Evolutionary conservation across 2,329 filamentous ascomycete genomes (phyloP), one percentile per base, ranked within the genome.

Genomic region (Aspergillus spinulosporus): DNA sequence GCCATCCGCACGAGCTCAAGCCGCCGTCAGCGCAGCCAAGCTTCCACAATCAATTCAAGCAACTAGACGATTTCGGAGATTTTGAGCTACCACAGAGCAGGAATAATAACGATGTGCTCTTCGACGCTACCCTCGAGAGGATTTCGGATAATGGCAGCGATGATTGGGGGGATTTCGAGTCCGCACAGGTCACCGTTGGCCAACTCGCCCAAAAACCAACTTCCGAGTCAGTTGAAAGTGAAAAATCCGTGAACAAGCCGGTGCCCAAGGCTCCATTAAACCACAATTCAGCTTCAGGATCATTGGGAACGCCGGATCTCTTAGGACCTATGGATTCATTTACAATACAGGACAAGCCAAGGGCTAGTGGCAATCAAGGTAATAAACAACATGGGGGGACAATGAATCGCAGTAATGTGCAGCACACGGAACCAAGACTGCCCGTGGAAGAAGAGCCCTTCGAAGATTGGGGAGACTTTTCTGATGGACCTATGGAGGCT

Each of bases 61-160:
- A 48, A 42, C 21, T 64, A 52, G 49, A 60, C 36, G 44, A 67
- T 42, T 36, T 49, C 34, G 14, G 40, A 11, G 48, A 43, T n/a
- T 40, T 57, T 54, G 14, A 56, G 32, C 62, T 65, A 49, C 39
- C 64, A 52, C 53, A 69, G 62, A 51, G 60, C 46, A 64, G 66
- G 11, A 66, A 62, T 40, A 64, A 68, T 28, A 69, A 59, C 2
- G 82, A 84, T 61, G 80, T 90, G 3, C 74, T 90, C 2, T 90
- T 90, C 67, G 87, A 90, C 70, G 86, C 82, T 34, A 60, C 69
- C 32, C 59, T 67, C 5, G 73, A 75, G 45, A 50, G 49, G 37
- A 55, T 58, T 31, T 61, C 63, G 9, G 62, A 63, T 42, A 65
- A 70, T 34, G 63, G 62, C 7, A 72, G 75, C 34, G 76, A 78